Evolutionary conservation across 441 rosid genomes (phyloP), one percentile per base, ranked within the genome.

Genomic region (Adansonia grandidieri): DNA sequence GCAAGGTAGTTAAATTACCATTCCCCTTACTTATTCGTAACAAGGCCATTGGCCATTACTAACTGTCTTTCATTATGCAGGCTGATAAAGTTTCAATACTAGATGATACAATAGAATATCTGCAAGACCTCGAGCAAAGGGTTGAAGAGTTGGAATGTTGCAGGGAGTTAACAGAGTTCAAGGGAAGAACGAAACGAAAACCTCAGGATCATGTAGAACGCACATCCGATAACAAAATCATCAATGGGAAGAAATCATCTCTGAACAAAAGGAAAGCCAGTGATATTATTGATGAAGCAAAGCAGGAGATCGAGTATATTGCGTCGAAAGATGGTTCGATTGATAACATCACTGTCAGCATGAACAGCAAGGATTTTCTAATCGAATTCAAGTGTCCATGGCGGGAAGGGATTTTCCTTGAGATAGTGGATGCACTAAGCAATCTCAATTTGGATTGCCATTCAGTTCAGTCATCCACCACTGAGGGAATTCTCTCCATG

Each of bases 361-460:
- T 81, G 53, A 86, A 79, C 13, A 94, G 86, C 24, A 84, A 83
- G 64, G 90, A 90, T 72, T 91, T 91, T 74, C 51, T 83, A 69
- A 90, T 96, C 5, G 92, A 94, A 81, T 84, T 96, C 58, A 85
- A 85, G 78, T 92, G 98, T 82, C 82, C 84, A 19, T 96, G 92
- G 95, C 89, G 88, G 82, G 98, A 96, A 69, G 96, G 98, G 45
- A 73, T 93, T 62, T 80, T 96, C 84, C 89, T 94, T 0, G 96
- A 93, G 88, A 87, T 94, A 68, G 84, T 96, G 88, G 95, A 88
- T 76, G 90, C 83, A 11, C 79, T 85, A 37, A 88, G 89, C 84
- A 84, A 80, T 81, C 90, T 93, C 71, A 84, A 84, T 72, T 78
- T 96, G 80, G 98, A 96, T 86, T 93, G 91, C 71, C 89, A 88